Evolutionary conservation across 331 rosid species (phyloP).

Genomic region (Telfairia occidentalis): DNA sequence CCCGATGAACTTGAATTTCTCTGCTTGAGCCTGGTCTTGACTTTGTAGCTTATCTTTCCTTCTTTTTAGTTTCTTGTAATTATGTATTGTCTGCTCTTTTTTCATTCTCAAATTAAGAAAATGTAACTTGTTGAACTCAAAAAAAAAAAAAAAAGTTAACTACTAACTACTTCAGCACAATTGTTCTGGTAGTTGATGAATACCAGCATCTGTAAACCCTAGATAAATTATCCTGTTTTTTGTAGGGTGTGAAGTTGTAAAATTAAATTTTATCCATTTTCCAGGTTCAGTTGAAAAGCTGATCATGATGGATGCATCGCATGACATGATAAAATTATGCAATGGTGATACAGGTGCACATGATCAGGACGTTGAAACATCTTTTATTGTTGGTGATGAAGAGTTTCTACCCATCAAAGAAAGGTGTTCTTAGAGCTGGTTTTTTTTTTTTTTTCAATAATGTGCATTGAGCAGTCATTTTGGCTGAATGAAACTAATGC

Average conservation of each 20-base stretch:
- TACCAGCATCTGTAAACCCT: background rate
- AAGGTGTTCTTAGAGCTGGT: slow-evolving; percentile 32
- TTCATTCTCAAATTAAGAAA: too few relatives aligned
- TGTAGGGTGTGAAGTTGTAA: background rate
- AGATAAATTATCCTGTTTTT: background rate
- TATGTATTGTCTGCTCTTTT: background rate
- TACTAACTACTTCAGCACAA: background rate
- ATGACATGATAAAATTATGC: slow-evolving; percentile 65
- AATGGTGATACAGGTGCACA: slow-evolving; percentile 27
- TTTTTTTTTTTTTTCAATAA: slow-evolving; percentile 11
- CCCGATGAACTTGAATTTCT: background rate
- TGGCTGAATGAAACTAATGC: background rate
- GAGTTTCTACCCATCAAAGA: slow-evolving; percentile 78
- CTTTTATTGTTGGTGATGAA: slow-evolving; percentile 76
- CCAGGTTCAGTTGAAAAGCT: slow-evolving; percentile 71
- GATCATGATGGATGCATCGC: slow-evolving; percentile 67
- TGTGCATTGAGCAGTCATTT: background rate
- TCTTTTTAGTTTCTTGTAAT: background rate
- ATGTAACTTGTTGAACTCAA: too few relatives aligned
- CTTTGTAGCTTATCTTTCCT: background rate
- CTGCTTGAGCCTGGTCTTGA: background rate
- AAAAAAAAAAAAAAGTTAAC: background rate
- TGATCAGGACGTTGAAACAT: slow-evolving; percentile 33
- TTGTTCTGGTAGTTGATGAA: background rate
- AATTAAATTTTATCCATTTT: slow-evolving; percentile 4